A percentile compares a stretch with the other conserved stretches of the same genome.
These are phyloP conservation scores for Adenanthera pavonina DNA, from an alignment of 306 rosid genomes.

Conservation along the genomic window DNA sequence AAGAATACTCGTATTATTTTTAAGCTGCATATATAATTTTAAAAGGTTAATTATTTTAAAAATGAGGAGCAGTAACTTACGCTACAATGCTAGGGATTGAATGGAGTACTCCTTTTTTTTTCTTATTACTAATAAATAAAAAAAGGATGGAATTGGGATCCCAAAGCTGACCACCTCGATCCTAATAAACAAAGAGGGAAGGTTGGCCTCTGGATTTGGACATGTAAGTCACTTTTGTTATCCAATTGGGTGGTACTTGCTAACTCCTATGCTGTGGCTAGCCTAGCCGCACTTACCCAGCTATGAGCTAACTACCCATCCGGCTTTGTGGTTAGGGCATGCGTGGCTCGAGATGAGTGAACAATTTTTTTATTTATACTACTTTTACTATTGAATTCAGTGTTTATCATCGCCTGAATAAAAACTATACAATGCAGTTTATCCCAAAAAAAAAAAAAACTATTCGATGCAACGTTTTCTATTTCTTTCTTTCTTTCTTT, in stretches of 20 bases:
- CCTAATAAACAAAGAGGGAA: constrained; percentile 52
- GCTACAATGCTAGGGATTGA: too few species aligned
- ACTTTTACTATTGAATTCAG: background rate
- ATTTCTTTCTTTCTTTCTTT: background rate
- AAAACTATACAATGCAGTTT: background rate
- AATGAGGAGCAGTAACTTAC: too few species aligned
- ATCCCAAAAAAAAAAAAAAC: too few species aligned
- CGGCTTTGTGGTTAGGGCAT: constrained; percentile 47
- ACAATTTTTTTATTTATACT: constrained; percentile 1
- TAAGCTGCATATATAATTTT: too few species aligned
- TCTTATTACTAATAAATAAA: background rate
- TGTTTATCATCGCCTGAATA: background rate
- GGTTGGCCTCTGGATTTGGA: constrained; percentile 65
- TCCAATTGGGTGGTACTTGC: constrained; percentile 63
- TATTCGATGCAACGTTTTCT: background rate
- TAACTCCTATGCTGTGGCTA: constrained; percentile 41
- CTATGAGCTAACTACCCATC: constrained; percentile 38
- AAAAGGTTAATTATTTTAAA: too few species aligned
- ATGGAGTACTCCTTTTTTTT: too few species aligned
- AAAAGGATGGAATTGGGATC: constrained; percentile 58
- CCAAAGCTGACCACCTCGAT: constrained; percentile 69
- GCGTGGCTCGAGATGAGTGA: constrained; percentile 89
- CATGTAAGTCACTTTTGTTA: constrained; percentile 53
- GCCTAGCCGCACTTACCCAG: constrained; percentile 47
- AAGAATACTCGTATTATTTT: too few species aligned